Conservation (phyloP, 176 grass and related monocot species). For the Musa troglodytarum region DNA sequence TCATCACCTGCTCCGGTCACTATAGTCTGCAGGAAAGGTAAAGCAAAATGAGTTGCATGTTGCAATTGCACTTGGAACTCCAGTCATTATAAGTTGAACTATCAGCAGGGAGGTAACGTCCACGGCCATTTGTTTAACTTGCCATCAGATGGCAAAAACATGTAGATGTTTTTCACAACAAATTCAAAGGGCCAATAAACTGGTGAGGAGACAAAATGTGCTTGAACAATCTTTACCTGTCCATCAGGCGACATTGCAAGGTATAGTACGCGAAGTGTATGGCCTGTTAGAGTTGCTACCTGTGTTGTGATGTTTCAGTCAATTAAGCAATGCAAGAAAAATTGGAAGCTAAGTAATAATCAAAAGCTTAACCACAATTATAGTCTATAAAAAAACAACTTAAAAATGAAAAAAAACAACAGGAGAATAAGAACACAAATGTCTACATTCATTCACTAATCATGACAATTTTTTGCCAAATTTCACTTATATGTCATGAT, state of each 20-base stretch:
- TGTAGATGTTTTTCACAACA: neutral
- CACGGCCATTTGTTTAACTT: neutral
- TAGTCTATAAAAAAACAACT: neutral
- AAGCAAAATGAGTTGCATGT: neutral
- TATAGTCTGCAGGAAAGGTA: constrained; percentile 52
- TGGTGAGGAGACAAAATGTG: neutral
- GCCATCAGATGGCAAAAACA: too few relatives aligned
- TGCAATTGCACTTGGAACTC: neutral
- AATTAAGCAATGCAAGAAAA: neutral
- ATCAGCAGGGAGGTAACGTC: neutral
- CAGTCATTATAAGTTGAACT: neutral
- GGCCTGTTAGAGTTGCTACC: constrained; percentile 81
- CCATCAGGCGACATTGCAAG: constrained; percentile 89
- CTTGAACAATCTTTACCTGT: constrained; percentile 37
- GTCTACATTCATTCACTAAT: neutral
- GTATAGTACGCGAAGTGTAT: constrained; percentile 86
- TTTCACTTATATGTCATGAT: too few relatives aligned
- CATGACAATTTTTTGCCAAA: neutral
- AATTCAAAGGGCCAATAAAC: neutral
- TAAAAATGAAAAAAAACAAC: neutral
- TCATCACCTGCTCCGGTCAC: constrained; percentile 90
- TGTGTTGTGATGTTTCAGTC: constrained; percentile 22
- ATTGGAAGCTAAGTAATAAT: neutral
- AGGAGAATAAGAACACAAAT: too few relatives aligned
- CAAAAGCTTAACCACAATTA: neutral